A percentile compares a stretch with the other conserved stretches of the same genome.
phyloP scores from a whole-genome alignment of 768 basidiomycete genomes.

The Leccinum pellstonianum region DNA sequence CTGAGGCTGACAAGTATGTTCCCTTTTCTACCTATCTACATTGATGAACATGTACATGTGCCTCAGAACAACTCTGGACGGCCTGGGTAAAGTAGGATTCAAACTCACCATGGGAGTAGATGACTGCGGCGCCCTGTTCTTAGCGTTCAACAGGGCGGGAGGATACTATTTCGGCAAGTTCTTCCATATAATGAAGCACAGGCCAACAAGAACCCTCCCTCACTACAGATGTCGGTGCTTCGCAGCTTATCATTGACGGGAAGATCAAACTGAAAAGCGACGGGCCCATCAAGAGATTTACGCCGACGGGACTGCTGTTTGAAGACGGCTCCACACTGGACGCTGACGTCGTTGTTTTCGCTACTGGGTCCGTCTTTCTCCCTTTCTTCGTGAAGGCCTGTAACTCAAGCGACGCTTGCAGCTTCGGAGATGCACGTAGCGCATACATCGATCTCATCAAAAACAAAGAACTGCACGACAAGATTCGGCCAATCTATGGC shows the following conservation, averaged over 20 bases:
- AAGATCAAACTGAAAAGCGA: constrained; percentile 44
- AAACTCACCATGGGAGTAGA: constrained; percentile 49
- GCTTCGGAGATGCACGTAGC: constrained; percentile 21
- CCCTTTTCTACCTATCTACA: not conserved
- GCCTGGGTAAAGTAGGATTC: constrained; percentile 58
- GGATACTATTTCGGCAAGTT: constrained; percentile 66
- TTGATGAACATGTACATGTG: not conserved
- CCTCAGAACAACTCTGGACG: constrained; percentile 51
- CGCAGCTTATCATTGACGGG: constrained; percentile 42
- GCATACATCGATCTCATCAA: constrained; percentile 23
- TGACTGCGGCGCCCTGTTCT: constrained; percentile 48
- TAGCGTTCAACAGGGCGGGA: constrained; percentile 49
- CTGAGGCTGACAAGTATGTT: constrained; percentile 53
- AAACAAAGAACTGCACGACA: constrained; percentile 16
- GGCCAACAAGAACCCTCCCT: not conserved
- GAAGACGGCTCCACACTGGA: constrained; percentile 38
- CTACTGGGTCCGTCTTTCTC: constrained; percentile 27
- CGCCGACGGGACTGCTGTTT: constrained; percentile 21
- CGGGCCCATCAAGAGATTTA: constrained; percentile 35
- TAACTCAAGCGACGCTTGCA: not conserved
- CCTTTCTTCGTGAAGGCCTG: not conserved
- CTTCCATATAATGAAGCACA: not conserved
- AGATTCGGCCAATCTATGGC: constrained; percentile 31
- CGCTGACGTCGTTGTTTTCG: constrained; percentile 41
- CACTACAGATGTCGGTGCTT: constrained; percentile 38